Base-by-base conservation (phyloP, 495 filamentous ascomycete species). In the Cudoniella acicularis region DNA sequence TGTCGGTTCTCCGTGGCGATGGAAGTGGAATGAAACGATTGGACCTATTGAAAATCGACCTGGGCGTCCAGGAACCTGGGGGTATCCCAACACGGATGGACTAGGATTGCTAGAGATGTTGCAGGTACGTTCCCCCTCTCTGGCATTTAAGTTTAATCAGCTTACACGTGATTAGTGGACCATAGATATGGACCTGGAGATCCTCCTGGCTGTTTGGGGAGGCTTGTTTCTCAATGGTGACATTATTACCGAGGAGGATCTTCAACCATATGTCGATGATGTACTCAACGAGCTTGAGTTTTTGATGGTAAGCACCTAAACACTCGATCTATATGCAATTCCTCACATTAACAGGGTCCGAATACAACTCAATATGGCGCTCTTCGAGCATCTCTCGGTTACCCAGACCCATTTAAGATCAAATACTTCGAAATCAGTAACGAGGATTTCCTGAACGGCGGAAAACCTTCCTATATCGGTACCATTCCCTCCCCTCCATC, bases 11-110 rank as follows among this genome's bases (percentile, higher is more conserved):
- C 65, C 64, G 3, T 65, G 57, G 49, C 65, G 75, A 40, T 84
- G 78, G 77, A 75, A 76, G 26, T 84, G 81, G 81, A 79, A 81
- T 54, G 65, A 74, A 48, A 82, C 80, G 0, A 79, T 83, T 46
- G 81, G 81, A 0, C 72, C 74, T 2, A 64, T 81, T 1, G 70
- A 73, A 11, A 65, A 81, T 23, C 68, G 81, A 6, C 76, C 79
- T 2, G 79, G 81, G 18, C 67, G 77, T 42, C 69, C 57, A 42
- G 64, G 75, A 24, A 68, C 74, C 46, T 84, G 81, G 81, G 60
- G 63, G 23, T 83, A 83, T 61, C 67, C 74, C 8, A 79, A 82
- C 22, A 77, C 76, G 1, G 76, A 82, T 58, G 79, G 77, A 0
- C 64, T 82, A 41, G 79, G 79, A 9, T 13, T 52, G 3, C 24